Conservation (phyloP, 805 yeast genomes). For the Candida tammaniensis region DNA sequence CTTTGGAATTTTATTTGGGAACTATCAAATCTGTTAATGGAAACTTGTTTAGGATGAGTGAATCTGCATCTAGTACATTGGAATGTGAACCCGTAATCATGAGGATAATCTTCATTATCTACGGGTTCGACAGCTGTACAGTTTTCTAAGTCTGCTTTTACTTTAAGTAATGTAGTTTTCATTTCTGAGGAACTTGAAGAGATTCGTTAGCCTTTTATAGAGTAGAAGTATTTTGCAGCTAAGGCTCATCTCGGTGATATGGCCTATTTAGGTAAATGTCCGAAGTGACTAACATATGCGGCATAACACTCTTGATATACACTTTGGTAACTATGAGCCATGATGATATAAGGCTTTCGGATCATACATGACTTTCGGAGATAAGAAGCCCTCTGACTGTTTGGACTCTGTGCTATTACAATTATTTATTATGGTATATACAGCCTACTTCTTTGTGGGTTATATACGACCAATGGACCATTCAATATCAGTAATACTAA, state of each 20-base stretch:
- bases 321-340: too few relatives aligned
- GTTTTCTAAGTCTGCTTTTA: conserved; percentile 12
- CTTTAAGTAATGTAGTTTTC: conserved; percentile 12
- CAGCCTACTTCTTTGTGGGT: too few relatives aligned
- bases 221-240: neutral
- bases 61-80: conserved; percentile 10
- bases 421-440: conserved; percentile 1
- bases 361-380: conserved; percentile 1
- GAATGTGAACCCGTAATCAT: conserved; percentile 13
- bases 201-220: neutral
- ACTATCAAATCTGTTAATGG: conserved; percentile 9
- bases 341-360: too few relatives aligned
- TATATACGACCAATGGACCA: conserved; percentile 53
- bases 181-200: conserved; percentile 4
- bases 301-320: too few relatives aligned
- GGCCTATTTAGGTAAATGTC: neutral
- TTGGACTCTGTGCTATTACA: too few relatives aligned
- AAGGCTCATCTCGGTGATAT: neutral
- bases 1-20: conserved; percentile 1
- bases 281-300: too few relatives aligned
- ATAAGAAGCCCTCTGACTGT: too few relatives aligned
- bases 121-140: conserved; percentile 14
- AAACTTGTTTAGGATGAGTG: conserved; percentile 8
- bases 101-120: conserved; percentile 15
- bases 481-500: conserved; percentile 67